Evolutionary conservation across 2,329 filamentous ascomycete species (phyloP), one percentile per base, ranked within the genome.

Genomic region (Pochonia chlamydosporia): DNA sequence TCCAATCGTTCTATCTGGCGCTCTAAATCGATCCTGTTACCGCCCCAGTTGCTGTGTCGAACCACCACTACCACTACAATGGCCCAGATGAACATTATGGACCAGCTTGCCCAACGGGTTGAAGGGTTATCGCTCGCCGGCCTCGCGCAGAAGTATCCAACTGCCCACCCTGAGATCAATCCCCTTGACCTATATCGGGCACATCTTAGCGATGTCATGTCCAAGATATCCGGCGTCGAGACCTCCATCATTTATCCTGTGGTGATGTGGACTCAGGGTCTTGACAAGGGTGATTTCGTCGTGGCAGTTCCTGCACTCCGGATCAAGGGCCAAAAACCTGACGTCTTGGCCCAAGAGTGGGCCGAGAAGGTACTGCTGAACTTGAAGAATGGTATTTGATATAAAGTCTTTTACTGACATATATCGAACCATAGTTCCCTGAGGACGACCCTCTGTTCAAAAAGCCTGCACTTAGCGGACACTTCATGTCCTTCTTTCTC

Each of bases 271-370:
- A 92, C 89, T 5, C 74, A 81, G 52, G 81, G 84, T 31, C 74
- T 90, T 20, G 89, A 93, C 54, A 89, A 91, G 72, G 89, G 89
- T 41, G 89, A 95, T 67, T 70, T 95, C 56, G 79, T 87, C 45
- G 69, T 95, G 40, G 84, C 89, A 8, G 81, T 89, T 8, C 87
- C 89, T 14, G 86, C 88, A n/a, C 76, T 95, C 53, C 78, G 89
- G 52, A 68, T 92, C 59, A 92, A 86, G 69, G 82, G 82, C 53
- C 75, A 75, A 64, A 86, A 86, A 63, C 81, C 82, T 10, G 70
- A 74, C 51, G 79, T 78, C 55, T 69, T 86, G 44, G 82, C 78
- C 11, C 65, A 70, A 52, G 76, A 87, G 60, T 85, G 81, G 79
- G 70, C 71, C 30, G 70, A 70, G 28, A 79, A 84, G 72, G 83